phyloP scores from a whole-genome alignment of 495 filamentous ascomycete species.

The Lindgomyces ingoldianus region DNA sequence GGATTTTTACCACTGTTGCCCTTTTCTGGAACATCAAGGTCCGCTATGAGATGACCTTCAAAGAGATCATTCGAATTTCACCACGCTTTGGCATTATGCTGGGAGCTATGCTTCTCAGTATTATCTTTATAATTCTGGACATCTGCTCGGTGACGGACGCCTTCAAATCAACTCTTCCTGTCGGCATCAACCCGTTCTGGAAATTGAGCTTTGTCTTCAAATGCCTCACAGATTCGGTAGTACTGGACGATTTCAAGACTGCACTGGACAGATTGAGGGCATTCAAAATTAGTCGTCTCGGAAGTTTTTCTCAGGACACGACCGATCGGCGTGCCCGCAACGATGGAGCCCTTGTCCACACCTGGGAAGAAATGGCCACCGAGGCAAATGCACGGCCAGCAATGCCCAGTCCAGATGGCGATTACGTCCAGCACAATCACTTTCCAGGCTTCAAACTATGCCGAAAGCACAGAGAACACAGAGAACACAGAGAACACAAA shows the following conservation, averaged over 20 bases:
- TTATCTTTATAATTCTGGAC: conserved; percentile 58
- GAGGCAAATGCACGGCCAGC: conserved; percentile 1
- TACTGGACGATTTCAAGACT: conserved; percentile 65
- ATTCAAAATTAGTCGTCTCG: conserved; percentile 38
- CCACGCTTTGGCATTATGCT: conserved; percentile 62
- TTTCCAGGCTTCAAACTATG: conserved; percentile 20
- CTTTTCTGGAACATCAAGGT: conserved; percentile 59
- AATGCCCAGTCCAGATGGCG: conserved; percentile 31
- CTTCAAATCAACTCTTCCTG: conserved; percentile 30
- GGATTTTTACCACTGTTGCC: conserved; percentile 55
- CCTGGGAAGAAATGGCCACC: conserved; percentile 26
- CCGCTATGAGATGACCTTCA: conserved; percentile 54
- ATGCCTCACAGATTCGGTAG: conserved; percentile 59
- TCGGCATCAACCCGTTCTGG: conserved; percentile 53
- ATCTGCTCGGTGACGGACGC: conserved; percentile 45
- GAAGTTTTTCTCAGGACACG: conserved; percentile 35
- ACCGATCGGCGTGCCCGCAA: conserved; percentile 27
- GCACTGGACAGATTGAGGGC: conserved; percentile 51
- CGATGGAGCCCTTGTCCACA: conserved; percentile 16
- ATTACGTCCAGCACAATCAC: conserved; percentile 10
- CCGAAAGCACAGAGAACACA: not conserved
- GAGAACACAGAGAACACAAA: conserved; percentile 16
- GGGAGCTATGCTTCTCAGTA: conserved; percentile 54
- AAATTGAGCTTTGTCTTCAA: conserved; percentile 61
- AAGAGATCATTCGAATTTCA: conserved; percentile 52